phyloP scores from a whole-genome alignment of 345 rosid species.

The Psidium guajava region DNA sequence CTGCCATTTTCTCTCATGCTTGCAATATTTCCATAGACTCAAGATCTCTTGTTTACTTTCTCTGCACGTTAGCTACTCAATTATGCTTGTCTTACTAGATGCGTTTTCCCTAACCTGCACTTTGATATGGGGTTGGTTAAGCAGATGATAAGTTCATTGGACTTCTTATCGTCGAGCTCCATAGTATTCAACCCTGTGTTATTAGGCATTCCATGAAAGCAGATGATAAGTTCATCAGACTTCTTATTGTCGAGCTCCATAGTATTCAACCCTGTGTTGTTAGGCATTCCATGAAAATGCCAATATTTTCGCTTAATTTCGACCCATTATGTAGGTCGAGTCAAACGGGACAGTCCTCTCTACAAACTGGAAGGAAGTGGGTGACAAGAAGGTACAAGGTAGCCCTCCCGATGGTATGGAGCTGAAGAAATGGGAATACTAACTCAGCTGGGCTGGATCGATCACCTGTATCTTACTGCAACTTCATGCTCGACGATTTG shows the following conservation, averaged over 20 bases:
- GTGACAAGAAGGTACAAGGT: constrained; percentile 65
- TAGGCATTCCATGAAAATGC: not conserved
- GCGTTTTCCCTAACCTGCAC: not conserved
- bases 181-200: not conserved
- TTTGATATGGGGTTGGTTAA: not conserved
- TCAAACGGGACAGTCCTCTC: constrained; percentile 75
- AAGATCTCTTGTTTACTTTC: not conserved
- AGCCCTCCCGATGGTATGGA: constrained; percentile 80
- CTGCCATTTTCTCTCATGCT: not conserved
- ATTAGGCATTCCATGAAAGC: not conserved
- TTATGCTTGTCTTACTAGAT: not conserved
- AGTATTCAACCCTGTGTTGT: not conserved
- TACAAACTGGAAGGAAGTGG: constrained; percentile 81
- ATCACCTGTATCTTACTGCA: not conserved
- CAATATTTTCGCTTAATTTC: not conserved
- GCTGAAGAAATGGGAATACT: constrained; percentile 66
- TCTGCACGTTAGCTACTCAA: not conserved
- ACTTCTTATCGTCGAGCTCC: not conserved
- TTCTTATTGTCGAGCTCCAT: not conserved
- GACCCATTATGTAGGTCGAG: constrained; percentile 32
- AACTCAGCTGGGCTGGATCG: not conserved
- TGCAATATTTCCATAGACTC: not conserved
- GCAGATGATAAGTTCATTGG: not conserved
- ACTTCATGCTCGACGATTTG: not conserved
- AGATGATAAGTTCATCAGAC: no score